Evolutionary conservation across 2,329 filamentous ascomycete genomes (phyloP), one percentile per base, ranked within the genome.

Genomic region (Eutypella sp.): DNA sequence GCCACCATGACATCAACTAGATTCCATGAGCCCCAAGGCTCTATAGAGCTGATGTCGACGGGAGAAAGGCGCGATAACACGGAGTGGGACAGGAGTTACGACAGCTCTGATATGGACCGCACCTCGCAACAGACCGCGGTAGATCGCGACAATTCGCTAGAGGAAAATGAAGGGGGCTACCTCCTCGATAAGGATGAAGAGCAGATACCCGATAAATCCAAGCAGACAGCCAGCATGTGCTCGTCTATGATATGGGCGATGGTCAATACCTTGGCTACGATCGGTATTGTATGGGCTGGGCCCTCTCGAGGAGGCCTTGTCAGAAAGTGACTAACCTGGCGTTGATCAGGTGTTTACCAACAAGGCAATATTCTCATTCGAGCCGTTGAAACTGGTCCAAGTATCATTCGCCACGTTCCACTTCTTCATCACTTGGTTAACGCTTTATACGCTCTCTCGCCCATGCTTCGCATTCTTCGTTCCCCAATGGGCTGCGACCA

Each of bases 361-460:
- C 68, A 86, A 86, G 64, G 76, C 75, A 51, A 84, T 87, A 62
- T 86, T 86, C 67, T 77, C 76, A 20, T 77, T 84, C 50, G 75
- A 76, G 15, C 75, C 73, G 13, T 71, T 84, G 57, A 80, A 79
- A 58, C 71, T 80, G 24, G 76, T 73, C 48, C 82, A 86, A 63
- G 74, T 85, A 42, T 76, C 78, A 29, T 87, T 87, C 57, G 82
- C 82, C 41, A 71, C 78, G 44, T 85, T 85, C 64, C 83, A 87
- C 66, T 87, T 87, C 67, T 69, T 78, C 58, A 69, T 85, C 58
- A 87, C 83, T 22, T 83, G 75, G 64, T 57, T 79, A 3, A 83
- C 82, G 9, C 73, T 87, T n/a, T 82, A 72, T 60, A 63, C 75
- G 37, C 70, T 85, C 48, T 84, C 82, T 19, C 72, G 75, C 2